These are phyloP conservation scores for Gardenia jasminoides DNA, from an alignment of 257 asterid genomes.

Conservation along the genomic window DNA sequence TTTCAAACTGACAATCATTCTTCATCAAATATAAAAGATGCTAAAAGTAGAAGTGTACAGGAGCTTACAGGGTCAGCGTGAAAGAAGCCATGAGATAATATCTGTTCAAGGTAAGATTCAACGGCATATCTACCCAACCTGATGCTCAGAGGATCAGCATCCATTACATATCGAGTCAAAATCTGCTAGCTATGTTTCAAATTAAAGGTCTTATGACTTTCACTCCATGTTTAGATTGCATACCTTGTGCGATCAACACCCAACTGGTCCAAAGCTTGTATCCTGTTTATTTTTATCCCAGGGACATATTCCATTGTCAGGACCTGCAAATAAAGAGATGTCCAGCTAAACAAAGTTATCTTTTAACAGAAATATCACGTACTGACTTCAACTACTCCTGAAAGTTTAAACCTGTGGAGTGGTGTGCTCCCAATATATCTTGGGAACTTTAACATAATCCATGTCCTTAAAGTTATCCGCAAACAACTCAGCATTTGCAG, in stretches of 20 bases:
- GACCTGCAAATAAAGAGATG: conserved; percentile 42
- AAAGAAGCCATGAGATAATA: conserved; percentile 85
- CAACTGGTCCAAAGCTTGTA: conserved; percentile 77
- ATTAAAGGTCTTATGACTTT: not conserved
- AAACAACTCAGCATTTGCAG: conserved; percentile 75
- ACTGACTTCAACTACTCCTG: conserved; percentile 13
- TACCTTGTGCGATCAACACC: conserved; percentile 90
- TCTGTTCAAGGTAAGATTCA: conserved; percentile 93
- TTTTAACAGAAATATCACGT: conserved; percentile 15
- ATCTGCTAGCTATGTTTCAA: not conserved
- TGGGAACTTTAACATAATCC: conserved; percentile 87
- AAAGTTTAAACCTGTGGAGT: conserved; percentile 73
- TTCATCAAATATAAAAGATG: not conserved
- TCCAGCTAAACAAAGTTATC: conserved; percentile 15
- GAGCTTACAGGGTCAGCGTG: conserved; percentile 84
- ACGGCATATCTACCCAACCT: conserved; percentile 91
- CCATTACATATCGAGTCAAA: not conserved
- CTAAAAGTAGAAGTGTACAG: not conserved
- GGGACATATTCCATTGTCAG: conserved; percentile 92
- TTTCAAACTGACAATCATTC: not conserved
- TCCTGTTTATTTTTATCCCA: conserved; percentile 89
- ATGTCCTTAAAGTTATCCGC: conserved; percentile 69
- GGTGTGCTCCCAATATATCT: conserved; percentile 81
- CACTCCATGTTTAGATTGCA: conserved; percentile 4
- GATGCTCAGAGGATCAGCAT: conserved; percentile 14